Base-by-base conservation (phyloP, 306 rosid species). In the Astragalus membranaceus region DNA sequence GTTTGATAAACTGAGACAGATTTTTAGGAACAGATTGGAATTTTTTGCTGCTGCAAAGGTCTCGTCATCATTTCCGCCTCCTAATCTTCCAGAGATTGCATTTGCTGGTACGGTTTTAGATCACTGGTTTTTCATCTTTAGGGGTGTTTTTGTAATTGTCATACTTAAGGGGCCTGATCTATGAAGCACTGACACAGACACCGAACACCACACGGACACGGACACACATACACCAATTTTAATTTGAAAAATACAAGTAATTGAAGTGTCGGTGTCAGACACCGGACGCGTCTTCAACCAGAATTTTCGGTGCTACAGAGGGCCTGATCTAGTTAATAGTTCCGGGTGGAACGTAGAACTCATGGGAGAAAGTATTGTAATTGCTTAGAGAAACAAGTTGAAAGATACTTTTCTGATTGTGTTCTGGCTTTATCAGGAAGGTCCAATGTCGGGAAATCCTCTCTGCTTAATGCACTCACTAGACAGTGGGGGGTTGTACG, bases 401-500 rank as follows among this genome's bases (percentile, higher is more conserved):
- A 64, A 51, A 47, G 47, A 44, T 47, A 3, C 60, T 49, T 33
- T 54, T 63, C 55, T 36, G 10, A 65, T 68, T 63, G 48, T 36
- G 43, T 77, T 74, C 72, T 69, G 79, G 57, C 64, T 71, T 55
- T 53, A 55, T 53, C 79, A 94, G 97, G 97, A 77, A 94, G 92
- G 82, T 94, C 99, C 55, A 94, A 94, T 69, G 99, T 94, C 0
- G 99, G 99, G 61, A 94, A 94, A 81, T 94, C 99, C 7, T 91
- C 99, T 10, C 90, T 94, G 56, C 97, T 94, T 43, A 91, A 91
- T 74, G 86, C 97, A 48, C 95, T 94, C 67, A 91, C 96, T 57
- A 80, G 99, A 80, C 97, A 91, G 68, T 91, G 99, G 99, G 97
- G 97, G 35, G 92, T 91, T 81, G 99, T 75, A 47, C 86, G 96